Evolutionary conservation across 495 filamentous ascomycete genomes (phyloP).

Genomic region (Penicillium bovifimosum): DNA sequence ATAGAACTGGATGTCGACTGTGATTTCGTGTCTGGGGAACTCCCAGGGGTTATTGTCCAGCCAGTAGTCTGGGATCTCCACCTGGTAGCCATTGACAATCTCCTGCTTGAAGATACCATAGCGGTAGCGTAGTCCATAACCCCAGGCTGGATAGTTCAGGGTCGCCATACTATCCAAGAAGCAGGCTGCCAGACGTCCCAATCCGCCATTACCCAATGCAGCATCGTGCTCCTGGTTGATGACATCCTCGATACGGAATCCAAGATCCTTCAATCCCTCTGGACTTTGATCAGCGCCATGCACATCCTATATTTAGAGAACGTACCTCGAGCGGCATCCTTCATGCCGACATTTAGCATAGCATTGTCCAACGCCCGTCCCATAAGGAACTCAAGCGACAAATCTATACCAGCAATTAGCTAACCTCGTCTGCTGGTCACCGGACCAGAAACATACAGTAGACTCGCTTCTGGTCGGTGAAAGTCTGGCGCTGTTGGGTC

Average conservation of each 20-base stretch:
- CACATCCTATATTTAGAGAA: not conserved
- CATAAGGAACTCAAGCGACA: constrained; percentile 97
- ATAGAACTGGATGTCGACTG: constrained; percentile 95
- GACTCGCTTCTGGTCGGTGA: constrained; percentile 81
- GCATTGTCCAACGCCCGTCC: constrained; percentile 94
- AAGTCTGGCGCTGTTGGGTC: constrained; percentile 94
- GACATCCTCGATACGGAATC: constrained; percentile 94
- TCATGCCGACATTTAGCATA: constrained; percentile 90
- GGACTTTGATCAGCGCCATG: not conserved
- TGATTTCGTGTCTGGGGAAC: constrained; percentile 90
- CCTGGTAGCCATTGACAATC: constrained; percentile 94
- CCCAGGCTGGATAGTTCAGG: constrained; percentile 93
- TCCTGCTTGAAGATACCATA: constrained; percentile 99
- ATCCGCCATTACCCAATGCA: constrained; percentile 90
- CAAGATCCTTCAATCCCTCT: constrained; percentile 82
- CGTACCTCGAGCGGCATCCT: constrained; percentile 72
- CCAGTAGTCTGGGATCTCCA: constrained; percentile 98
- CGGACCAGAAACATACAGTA: constrained; percentile 55
- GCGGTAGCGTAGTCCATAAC: constrained; percentile 88
- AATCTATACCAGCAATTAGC: constrained; percentile 42
- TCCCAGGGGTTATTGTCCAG: constrained; percentile 99
- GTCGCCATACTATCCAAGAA: constrained; percentile 95
- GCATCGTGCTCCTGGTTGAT: constrained; percentile 95
- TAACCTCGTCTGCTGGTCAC: not conserved
- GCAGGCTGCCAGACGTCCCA: constrained; percentile 91